Percentiles rank a stretch among this genome's conserved stretches.
Evolutionary conservation across 176 grass and related monocot genomes (phyloP).

Genomic region (Chloris gayana): DNA sequence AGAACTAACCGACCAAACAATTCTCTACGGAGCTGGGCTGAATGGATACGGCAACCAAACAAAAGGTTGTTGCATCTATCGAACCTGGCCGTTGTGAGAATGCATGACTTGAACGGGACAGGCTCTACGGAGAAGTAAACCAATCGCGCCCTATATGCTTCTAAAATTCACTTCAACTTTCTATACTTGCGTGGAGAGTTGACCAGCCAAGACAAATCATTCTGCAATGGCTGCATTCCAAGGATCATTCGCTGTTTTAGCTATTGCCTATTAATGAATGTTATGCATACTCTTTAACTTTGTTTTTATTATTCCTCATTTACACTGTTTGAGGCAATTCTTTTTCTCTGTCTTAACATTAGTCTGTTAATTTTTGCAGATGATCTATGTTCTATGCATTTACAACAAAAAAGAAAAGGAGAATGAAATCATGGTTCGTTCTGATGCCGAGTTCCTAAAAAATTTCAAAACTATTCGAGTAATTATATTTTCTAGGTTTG

Average conservation of each 20-base stretch:
- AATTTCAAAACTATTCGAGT: background rate
- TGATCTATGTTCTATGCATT: constrained; percentile 88
- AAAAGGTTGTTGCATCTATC: too few species aligned
- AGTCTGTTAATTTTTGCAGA: constrained; percentile 54
- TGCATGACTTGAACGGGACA: too few species aligned
- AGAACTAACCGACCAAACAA: too few species aligned
- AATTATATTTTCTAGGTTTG: background rate
- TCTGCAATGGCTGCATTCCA: background rate
- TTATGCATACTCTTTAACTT: constrained; percentile 2
- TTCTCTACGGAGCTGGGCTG: too few species aligned
- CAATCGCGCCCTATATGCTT: too few species aligned
- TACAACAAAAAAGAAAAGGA: constrained; percentile 97
- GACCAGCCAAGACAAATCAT: constrained; percentile 2
- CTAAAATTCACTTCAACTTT: background rate
- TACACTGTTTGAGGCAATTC: background rate
- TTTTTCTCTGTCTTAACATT: constrained; percentile 15
- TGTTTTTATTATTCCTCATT: constrained; percentile 4
- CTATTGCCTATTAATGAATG: constrained; percentile 5
- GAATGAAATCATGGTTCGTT: constrained; percentile 76
- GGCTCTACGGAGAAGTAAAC: too few species aligned
- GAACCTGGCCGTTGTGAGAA: too few species aligned
- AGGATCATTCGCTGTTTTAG: background rate
- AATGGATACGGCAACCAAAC: too few species aligned
- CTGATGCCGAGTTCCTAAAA: constrained; percentile 8
- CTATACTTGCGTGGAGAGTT: background rate